Conservation (phyloP, 225 moss, liverwort and hornwort genomes). For the Marchantia polymorpha region DNA sequence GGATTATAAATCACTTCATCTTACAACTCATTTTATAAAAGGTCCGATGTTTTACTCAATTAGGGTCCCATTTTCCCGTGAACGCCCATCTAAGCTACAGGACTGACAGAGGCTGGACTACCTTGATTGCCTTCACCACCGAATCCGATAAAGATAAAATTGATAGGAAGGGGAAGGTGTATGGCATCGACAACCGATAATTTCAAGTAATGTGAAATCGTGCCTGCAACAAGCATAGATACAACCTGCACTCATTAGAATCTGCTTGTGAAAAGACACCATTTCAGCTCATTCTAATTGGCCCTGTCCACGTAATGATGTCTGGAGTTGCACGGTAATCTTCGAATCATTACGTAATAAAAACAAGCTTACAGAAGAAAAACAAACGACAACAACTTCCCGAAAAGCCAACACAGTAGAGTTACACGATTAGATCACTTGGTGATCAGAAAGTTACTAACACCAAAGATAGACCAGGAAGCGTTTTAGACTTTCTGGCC, state of each 20-base stretch:
- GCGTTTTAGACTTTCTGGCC: too few relatives aligned
- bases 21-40: too few relatives aligned
- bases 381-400: neutral
- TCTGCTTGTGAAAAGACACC: neutral
- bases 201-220: constrained; percentile 63
- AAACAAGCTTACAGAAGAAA: neutral
- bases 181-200: constrained; percentile 71
- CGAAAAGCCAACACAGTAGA: too few relatives aligned
- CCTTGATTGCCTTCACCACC: constrained; percentile 82
- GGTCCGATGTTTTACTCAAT: too few relatives aligned
- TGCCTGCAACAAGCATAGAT: constrained; percentile 38
- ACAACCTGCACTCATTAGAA: neutral
- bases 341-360: neutral
- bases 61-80: too few relatives aligned
- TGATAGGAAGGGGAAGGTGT: constrained; percentile 86
- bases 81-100: too few relatives aligned
- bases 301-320: neutral
- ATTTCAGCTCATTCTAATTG: too few relatives aligned
- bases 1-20: too few relatives aligned
- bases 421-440: too few relatives aligned
- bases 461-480: too few relatives aligned
- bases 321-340: neutral
- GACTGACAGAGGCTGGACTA: constrained; percentile 22
- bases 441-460: too few relatives aligned
- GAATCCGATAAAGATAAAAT: constrained; percentile 92